phyloP scores from a whole-genome alignment of 208 protist genomes.

The Wallacemonas sp. region DNA sequence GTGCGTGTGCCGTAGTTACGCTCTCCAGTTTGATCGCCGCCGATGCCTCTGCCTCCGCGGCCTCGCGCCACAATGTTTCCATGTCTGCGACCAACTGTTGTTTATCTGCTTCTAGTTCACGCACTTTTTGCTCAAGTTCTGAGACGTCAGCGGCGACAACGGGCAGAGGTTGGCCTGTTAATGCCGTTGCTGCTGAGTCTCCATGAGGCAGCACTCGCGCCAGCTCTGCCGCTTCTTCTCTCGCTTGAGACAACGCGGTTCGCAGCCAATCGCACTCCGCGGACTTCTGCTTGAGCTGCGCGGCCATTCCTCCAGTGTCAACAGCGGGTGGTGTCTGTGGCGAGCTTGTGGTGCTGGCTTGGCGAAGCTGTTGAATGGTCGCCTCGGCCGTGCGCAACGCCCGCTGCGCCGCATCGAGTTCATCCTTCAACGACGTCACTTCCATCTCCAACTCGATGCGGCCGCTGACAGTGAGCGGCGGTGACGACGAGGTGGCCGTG shows the following conservation, averaged over 20 bases:
- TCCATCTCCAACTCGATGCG: slow-evolving; percentile 18
- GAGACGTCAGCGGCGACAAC: not conserved
- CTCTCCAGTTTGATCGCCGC: not conserved
- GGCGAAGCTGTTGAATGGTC: slow-evolving; percentile 6
- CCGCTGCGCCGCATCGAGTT: not conserved
- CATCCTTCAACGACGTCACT: slow-evolving; percentile 9
- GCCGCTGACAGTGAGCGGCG: slow-evolving; percentile 6
- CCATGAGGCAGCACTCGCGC: not conserved
- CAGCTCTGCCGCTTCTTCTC: not conserved
- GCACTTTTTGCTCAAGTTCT: not conserved
- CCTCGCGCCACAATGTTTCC: slow-evolving; percentile 3
- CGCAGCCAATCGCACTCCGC: not conserved
- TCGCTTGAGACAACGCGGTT: not conserved
- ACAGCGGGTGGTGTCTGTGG: not conserved
- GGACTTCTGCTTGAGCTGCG: not conserved
- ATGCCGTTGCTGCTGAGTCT: not conserved
- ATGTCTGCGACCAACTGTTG: not conserved
- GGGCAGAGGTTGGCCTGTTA: too few species aligned
- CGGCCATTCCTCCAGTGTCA: not conserved
- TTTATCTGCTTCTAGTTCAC: slow-evolving; percentile 1
- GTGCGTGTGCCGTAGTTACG: not conserved
- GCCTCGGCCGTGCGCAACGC: slow-evolving; percentile 8
- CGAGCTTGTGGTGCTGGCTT: not conserved
- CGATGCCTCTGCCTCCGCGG: not conserved
- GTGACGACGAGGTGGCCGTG: not conserved